A percentile compares a stretch with the other conserved stretches of the same genome.
phyloP scores from a whole-genome alignment of 768 basidiomycete species.

The Cytidiella melzeri region DNA sequence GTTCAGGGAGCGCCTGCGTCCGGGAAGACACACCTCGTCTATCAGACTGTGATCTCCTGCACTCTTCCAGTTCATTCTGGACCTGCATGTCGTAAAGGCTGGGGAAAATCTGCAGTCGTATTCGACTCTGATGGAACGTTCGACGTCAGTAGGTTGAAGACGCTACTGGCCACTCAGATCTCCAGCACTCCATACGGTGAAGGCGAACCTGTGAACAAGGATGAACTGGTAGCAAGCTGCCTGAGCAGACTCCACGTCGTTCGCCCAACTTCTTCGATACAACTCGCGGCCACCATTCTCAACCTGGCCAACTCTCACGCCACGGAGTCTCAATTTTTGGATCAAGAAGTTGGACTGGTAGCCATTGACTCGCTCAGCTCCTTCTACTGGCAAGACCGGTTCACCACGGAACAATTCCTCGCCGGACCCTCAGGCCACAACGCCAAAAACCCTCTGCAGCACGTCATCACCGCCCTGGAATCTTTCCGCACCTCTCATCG shows the following conservation, averaged over 20 bases:
- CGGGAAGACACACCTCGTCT: slow-evolving; percentile 77
- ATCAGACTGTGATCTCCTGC: slow-evolving; percentile 54
- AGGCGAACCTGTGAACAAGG: slow-evolving; percentile 5
- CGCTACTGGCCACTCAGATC: slow-evolving; percentile 32
- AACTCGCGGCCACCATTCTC: slow-evolving; percentile 63
- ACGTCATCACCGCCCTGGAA: slow-evolving; percentile 44
- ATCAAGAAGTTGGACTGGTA: slow-evolving; percentile 56
- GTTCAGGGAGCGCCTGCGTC: slow-evolving; percentile 69
- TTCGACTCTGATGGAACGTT: slow-evolving; percentile 70
- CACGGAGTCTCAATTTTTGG: slow-evolving; percentile 32
- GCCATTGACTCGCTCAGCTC: slow-evolving; percentile 72
- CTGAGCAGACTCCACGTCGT: slow-evolving; percentile 64
- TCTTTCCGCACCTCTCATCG: slow-evolving; percentile 41
- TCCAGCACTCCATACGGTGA: not conserved
- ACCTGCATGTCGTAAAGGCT: slow-evolving; percentile 41
- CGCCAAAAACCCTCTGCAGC: slow-evolving; percentile 32
- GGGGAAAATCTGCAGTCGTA: slow-evolving; percentile 59
- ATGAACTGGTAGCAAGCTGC: slow-evolving; percentile 30
- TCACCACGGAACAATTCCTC: slow-evolving; percentile 49
- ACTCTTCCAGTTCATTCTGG: slow-evolving; percentile 40
- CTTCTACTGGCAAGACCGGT: slow-evolving; percentile 76
- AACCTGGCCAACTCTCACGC: slow-evolving; percentile 51
- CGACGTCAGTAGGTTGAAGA: slow-evolving; percentile 45
- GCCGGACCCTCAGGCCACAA: slow-evolving; percentile 12
- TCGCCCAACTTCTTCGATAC: slow-evolving; percentile 55